These are phyloP conservation scores for Tolypocladium album DNA, from an alignment of 2,329 filamentous ascomycete genomes.

Conservation along the genomic window DNA sequence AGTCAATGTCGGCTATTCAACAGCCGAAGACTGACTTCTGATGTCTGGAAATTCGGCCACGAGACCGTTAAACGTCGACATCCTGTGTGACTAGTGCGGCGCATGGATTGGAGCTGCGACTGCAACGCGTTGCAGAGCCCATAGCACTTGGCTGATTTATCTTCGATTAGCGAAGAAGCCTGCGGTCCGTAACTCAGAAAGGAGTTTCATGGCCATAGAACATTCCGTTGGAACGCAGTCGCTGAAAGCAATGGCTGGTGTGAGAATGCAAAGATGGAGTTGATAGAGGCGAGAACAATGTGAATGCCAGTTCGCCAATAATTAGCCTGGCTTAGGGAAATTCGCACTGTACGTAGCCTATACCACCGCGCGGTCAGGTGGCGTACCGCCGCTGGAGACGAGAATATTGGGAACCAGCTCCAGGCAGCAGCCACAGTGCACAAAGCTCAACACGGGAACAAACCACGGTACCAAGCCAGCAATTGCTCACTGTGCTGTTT, in stretches of 20 bases:
- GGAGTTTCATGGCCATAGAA: background rate
- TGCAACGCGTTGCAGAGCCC: background rate
- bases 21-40: slow-evolving; percentile 36
- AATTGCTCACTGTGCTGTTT: background rate
- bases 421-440: background rate
- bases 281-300: background rate
- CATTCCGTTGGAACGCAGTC: background rate
- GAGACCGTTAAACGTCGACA: slow-evolving; percentile 71
- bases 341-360: background rate
- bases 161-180: background rate
- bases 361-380: too few relatives aligned
- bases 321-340: too few relatives aligned
- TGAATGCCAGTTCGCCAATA: background rate
- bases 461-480: background rate
- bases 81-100: slow-evolving; percentile 19
- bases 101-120: background rate
- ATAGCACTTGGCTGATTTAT: background rate
- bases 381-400: background rate
- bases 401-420: background rate
- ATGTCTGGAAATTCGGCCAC: slow-evolving; percentile 72
- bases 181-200: background rate
- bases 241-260: background rate
- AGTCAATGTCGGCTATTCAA: accelerated
- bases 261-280: background rate
- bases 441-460: background rate